These are phyloP conservation scores for Parascedosporium putredinis DNA, from an alignment of 2,329 filamentous ascomycete species.

Conservation along the genomic window DNA sequence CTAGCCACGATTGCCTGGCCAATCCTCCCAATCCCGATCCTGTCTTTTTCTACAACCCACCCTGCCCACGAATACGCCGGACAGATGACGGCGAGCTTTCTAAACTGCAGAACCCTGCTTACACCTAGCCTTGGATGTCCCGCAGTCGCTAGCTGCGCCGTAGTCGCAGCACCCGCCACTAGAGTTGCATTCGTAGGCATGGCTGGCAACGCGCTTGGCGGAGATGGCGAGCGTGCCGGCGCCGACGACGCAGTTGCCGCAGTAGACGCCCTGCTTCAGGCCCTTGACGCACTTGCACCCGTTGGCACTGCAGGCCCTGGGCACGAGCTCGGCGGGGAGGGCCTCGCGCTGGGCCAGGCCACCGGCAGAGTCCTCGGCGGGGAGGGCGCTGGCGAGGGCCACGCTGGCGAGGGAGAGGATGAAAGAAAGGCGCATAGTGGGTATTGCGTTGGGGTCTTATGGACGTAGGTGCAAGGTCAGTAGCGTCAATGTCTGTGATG, in stretches of 20 bases:
- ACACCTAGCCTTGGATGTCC: conserved; percentile 9
- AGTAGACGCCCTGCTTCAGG: conserved; percentile 9
- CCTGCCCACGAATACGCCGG: background rate
- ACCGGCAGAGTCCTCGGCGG: background rate
- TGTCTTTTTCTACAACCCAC: no score
- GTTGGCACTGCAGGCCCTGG: conserved; percentile 6
- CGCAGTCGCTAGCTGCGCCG: conserved; percentile 13
- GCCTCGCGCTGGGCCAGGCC: conserved; percentile 5
- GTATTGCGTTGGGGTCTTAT: no score
- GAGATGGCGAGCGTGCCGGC: conserved; percentile 14
- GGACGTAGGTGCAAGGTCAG: background rate
- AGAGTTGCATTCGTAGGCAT: conserved; percentile 15
- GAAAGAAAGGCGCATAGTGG: conserved; percentile 3
- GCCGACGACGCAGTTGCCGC: conserved; percentile 11
- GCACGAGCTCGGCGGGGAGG: conserved; percentile 6
- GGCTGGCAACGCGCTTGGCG: conserved; percentile 13
- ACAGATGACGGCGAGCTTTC: background rate
- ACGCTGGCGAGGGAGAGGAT: conserved; percentile 8
- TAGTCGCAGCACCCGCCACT: conserved; percentile 15
- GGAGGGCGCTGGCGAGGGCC: conserved; percentile 9
- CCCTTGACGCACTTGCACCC: conserved; percentile 10
- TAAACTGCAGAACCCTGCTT: conserved; percentile 5
- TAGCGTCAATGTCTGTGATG: no score
- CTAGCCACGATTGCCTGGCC: no score
- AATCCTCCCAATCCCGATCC: no score